These are phyloP conservation scores for Fusarium guadeloupense DNA, from an alignment of 2,329 filamentous ascomycete species.

Conservation along the genomic window DNA sequence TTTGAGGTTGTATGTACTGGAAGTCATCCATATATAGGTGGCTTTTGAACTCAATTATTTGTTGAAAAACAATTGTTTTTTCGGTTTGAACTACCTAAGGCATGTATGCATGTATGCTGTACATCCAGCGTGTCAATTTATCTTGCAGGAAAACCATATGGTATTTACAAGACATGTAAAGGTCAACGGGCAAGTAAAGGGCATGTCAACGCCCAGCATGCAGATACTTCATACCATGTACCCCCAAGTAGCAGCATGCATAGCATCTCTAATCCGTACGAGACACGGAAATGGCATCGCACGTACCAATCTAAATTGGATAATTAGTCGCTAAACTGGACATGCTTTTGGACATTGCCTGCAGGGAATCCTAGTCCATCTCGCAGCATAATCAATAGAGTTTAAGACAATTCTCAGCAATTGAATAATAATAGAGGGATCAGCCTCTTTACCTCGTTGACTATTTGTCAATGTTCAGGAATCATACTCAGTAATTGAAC, in stretches of 20 bases:
- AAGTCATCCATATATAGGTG: neutral
- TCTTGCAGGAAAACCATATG: neutral
- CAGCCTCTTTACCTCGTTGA: neutral
- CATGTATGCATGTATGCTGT: neutral
- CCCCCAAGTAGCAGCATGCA: slow-evolving; percentile 11
- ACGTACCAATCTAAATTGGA: slow-evolving; percentile 9
- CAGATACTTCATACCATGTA: slow-evolving; percentile 10
- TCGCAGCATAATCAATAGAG: neutral
- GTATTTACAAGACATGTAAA: neutral
- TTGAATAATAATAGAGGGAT: neutral
- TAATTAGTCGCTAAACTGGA: neutral
- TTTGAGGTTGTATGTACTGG: neutral
- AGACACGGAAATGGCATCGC: slow-evolving; percentile 16
- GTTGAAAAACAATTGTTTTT: neutral
- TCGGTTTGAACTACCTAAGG: neutral
- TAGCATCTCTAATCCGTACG: neutral
- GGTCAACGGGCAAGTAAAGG: neutral
- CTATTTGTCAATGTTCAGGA: neutral
- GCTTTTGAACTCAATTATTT: neutral
- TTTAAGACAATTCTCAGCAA: neutral
- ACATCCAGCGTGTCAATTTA: neutral
- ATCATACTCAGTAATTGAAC: neutral
- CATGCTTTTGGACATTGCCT: slow-evolving; percentile 9
- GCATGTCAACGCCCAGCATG: neutral
- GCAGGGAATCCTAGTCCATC: slow-evolving; percentile 2